Base-by-base conservation (phyloP, 805 yeast species). In the Candida succiphila region DNA sequence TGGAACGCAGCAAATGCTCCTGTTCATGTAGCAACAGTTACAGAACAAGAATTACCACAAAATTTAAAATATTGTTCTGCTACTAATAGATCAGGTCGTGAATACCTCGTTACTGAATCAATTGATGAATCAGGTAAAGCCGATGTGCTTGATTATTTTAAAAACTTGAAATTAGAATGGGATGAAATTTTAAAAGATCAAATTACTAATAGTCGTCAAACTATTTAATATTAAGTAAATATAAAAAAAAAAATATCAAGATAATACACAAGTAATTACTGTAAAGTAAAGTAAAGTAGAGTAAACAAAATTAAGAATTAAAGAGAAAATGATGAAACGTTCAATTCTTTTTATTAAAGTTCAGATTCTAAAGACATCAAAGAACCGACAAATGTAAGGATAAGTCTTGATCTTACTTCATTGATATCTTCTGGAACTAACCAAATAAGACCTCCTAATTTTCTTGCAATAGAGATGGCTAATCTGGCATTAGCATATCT, bases 391-490 rank as follows among this genome's bases (percentile, higher is more conserved):
- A 92, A 92, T 1, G 97, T 87, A 56, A 87, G 72, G 37, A 92
- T 83, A 63, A 92, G 77, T 58, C 97, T 77, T 29, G 95, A 72
- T 61, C 97, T 82, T 29, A 92, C 96, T 63, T 89, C 97, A 49
- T 79, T 83, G 51, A 92, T 92, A 63, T 92, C 98, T 60, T 92
- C 98, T n/a, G 98, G 98, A n/a, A 92, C 96, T 46, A 92, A 71
- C 96, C 96, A 92, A 51, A 92, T 92, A 55, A 92, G 75, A 27
- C 96, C 98, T 41, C 98, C 98, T 46, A 92, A 65, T 61, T 92
- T 92, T 72, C 98, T 82, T 24, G 98, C 98, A 51, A 92, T 92
- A 2, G 97, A 92, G 54, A 92, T 92, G 16, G 98, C 98, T 56
- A 92, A 72, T 65, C 85, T 82, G 16, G 97, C 98, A 56, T 92